Base-by-base conservation (phyloP, 148 eudicot species). In the Chenopodium berlandieri region DNA sequence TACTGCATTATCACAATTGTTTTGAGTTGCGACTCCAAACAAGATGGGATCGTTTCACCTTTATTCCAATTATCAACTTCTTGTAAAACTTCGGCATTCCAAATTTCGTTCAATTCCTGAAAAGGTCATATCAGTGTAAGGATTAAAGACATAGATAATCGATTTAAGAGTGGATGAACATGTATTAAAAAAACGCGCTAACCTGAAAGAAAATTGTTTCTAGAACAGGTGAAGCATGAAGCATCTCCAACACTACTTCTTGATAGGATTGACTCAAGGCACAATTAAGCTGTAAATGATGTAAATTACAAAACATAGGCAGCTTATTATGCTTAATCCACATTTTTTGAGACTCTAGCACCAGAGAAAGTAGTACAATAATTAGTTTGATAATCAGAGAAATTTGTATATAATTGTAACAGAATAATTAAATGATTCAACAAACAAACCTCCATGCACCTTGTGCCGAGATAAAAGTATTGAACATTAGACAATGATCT, bases 11-110 rank as follows among this genome's bases (percentile, higher is more conserved):
- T 47, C 50, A 7, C 50, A 14, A 83, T 78, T 73, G 20, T 68
- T 63, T 60, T 80, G 70, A 80, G 56, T 40, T 83, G 85, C 31
- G 10, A 73, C 7, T 32, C 2, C 17, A 79, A 79, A 74, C 85
- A 79, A 73, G 75, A 37, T 48, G 82, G 78, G 58, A 78, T 64
- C n/a, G 27, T 7, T 14, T 73, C 54, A 23, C 25, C 20, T 52
- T 20, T 54, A 46, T 14, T 19, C 83, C 78, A 74, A 31, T 2
- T 48, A 13, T 56, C 22, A 47, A 47, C 11, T 7, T 47, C 50
- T 47, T 34, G 5, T 5, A 34, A 34, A 34, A 0, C 37, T 4
- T 3, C 37, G 4, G 3, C 4, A 34, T 34, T 34, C 3, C 37
- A 34, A 3, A 3, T 3, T 3, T 34, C 0, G 37, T 34, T 34